Base-by-base conservation (phyloP, 2,329 filamentous ascomycete genomes). In the Aureobasidium pullulans region DNA sequence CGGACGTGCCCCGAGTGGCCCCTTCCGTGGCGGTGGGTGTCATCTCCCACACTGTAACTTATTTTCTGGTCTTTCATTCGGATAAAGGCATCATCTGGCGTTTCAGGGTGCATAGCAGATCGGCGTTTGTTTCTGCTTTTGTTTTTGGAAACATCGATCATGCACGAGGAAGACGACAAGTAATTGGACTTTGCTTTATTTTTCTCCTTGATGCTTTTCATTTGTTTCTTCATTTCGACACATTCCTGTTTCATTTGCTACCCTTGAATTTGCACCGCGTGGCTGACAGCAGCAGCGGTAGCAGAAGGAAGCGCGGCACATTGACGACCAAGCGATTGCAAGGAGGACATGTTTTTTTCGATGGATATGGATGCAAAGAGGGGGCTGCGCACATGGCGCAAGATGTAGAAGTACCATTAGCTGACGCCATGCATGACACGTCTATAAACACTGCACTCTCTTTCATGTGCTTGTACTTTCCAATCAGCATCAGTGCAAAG, bases 31-130 rank as follows among this genome's bases (percentile, higher is more conserved):
- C 7, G 10, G 31, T 42, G 52, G 42, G n/a, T 19, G 7, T n/a
- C 16, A 49, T 23, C n/a, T 7, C 32, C 34, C 44, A 43, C 54
- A 11, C 9, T 49, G 54, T 49, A 49, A 23, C 28, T 34, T 23
- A 49, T 58, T 58, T 57, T 16, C 28, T 46, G 34, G 15, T n/a
- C 23, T 57, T 32, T 37, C 43, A 47, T 46, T 29, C 53, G 53
- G 40, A 46, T 57, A 29, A 46, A 57, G 43, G 44, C 44, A 58
- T 48, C 31, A 47, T 23, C 43, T 19, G 54, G 54, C 54, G 43
- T 58, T 29, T 42, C 36, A 42, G 19, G 54, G 54, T 58, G 54
- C 54, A 58, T 58, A 58, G 54, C 54, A 58, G 43, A 48, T 44
- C 7, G 54, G 54, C 54, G 54, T 58, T 42, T 37, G 9, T 32